Base-by-base conservation (phyloP, 176 grass and related monocot genomes). In the Hyparrhenia diplandra region DNA sequence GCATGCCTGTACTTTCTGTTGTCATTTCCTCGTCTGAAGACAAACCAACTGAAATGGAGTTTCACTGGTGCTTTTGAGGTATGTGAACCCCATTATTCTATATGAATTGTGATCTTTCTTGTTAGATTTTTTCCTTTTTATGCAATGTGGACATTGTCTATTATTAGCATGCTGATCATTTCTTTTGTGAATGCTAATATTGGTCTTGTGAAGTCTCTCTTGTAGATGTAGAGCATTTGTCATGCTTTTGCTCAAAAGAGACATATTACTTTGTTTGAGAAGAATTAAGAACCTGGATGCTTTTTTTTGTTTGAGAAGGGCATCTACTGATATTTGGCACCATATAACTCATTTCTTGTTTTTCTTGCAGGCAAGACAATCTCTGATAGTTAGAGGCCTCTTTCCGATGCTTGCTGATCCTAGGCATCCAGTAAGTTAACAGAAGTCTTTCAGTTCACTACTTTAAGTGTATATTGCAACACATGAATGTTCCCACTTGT, bases 391-490 rank as follows among this genome's bases (percentile, higher is more conserved):
- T 45, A 87, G 97, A 76, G 97, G 97, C 42, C 97, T 99, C 73
- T 99, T 95, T 72, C 97, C 97, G 31, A 96, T 99, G 90, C 91
- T 99, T 75, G 97, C 97, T 39, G 97, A 99, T 93, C 97, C 97
- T 20, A 83, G 97, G 3, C 97, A 99, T 76, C 91, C 91, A 20
- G 93, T 99, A 91, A 93, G 97, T 93, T 73, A 55, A 8, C 79
- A 58, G 1, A 62, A 62, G 25, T 29, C 4, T 43, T 46, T 35
- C 43, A 39, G 20, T 28, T 64, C 17, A 63, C 25, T 62, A 29
- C 12, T 29, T 62, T 14, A 27, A 69, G 61, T 28, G 66, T 54
- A 45, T 29, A 73, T 24, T 24, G 27, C 14, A 37, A 28, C n/a
- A 13, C 12, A 69, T 82, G 8, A 14, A 55, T 80, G 36, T 75